Percentiles rank a stretch among this genome's conserved stretches.
phyloP scores from a whole-genome alignment of 768 basidiomycete genomes.

The Suillus fuscotomentosus region DNA sequence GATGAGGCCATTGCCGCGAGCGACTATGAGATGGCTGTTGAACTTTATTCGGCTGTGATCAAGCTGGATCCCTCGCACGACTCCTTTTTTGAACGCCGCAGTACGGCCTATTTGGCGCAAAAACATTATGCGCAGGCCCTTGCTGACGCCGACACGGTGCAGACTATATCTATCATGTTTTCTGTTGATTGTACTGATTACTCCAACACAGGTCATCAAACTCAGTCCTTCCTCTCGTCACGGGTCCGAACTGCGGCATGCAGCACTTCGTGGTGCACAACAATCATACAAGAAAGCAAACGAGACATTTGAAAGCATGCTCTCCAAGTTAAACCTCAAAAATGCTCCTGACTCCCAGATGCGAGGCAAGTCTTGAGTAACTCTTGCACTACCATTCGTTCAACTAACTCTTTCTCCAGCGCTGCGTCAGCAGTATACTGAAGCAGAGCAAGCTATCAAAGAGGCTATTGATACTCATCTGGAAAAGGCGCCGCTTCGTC shows the following conservation, averaged over 20 bases:
- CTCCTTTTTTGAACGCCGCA: not conserved
- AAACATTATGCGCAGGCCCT: not conserved
- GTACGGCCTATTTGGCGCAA: not conserved
- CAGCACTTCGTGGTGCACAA: not conserved
- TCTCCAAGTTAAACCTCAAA: not conserved
- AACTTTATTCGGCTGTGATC: not conserved
- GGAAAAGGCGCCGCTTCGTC: not conserved
- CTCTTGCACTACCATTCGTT: not conserved
- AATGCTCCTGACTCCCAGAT: not conserved
- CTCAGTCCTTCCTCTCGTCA: not conserved
- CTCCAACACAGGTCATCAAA: not conserved
- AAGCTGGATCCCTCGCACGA: not conserved
- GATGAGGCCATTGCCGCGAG: not conserved
- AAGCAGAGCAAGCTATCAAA: not conserved
- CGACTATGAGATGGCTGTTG: not conserved
- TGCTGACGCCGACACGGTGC: not conserved
- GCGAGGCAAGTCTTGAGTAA: not conserved
- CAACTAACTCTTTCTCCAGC: not conserved
- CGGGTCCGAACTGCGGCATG: not conserved
- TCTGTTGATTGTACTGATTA: not conserved
- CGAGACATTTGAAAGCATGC: not conserved
- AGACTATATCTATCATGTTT: not conserved
- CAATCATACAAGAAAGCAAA: not conserved
- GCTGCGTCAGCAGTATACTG: not conserved
- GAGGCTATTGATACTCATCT: not conserved